Evolutionary conservation across 495 filamentous ascomycete species (phyloP).

Genomic region (Rhypophila decipiens): DNA sequence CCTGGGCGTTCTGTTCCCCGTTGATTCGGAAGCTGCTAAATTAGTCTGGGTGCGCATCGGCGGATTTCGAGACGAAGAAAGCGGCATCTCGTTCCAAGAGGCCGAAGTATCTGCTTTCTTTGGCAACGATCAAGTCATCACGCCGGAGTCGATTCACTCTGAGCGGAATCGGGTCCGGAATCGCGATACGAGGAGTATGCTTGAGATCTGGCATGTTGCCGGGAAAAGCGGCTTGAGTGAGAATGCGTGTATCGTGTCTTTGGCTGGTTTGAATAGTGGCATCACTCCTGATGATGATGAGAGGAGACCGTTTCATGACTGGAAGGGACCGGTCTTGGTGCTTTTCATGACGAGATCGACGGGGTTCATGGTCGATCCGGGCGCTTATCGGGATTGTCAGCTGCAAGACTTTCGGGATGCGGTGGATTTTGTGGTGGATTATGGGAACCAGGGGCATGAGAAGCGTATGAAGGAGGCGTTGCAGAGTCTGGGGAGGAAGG

Average conservation of each 20-base stretch:
- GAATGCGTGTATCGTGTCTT: constrained; percentile 1
- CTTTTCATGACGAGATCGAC: constrained; percentile 5
- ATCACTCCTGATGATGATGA: background rate
- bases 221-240: background rate
- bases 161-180: constrained; percentile 2
- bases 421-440: constrained; percentile 4
- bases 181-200: constrained; percentile 4
- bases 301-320: constrained; percentile 2
- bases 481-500: background rate
- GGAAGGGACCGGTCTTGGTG: constrained; percentile 2
- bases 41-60: constrained; percentile 4
- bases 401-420: constrained; percentile 3
- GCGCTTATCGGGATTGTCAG: background rate
- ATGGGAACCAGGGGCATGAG: constrained; percentile 1
- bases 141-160: background rate
- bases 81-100: constrained; percentile 7
- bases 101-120: constrained; percentile 1
- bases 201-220: constrained; percentile 6
- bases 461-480: background rate
- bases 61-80: constrained; percentile 4
- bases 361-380: constrained; percentile 8
- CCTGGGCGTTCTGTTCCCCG: background rate
- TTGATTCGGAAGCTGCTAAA: background rate
- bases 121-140: background rate
- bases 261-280: background rate